Percentiles rank a stretch among this genome's conserved stretches.
These are phyloP conservation scores for Nannochloris sp. DNA, from an alignment of 139 green algal genomes.

Conservation along the genomic window DNA sequence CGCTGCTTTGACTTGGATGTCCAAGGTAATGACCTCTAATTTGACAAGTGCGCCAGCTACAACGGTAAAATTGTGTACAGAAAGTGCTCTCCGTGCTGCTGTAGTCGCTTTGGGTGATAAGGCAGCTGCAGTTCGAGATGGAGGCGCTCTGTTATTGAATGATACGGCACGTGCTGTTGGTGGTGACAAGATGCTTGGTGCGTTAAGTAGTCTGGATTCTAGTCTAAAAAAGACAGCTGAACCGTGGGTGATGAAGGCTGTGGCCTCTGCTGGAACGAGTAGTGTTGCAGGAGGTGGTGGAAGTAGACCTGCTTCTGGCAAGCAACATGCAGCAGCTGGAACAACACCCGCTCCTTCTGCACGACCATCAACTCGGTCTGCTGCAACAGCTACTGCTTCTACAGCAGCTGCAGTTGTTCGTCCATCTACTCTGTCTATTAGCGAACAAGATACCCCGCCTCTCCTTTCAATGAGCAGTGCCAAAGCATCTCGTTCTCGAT, in stretches of 20 bases:
- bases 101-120: constrained; percentile 60
- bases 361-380: not conserved
- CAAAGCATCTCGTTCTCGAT: not conserved
- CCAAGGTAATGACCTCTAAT: constrained; percentile 9
- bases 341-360: not conserved
- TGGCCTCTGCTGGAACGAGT: not conserved
- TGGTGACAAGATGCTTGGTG: constrained; percentile 6
- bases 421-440: not conserved
- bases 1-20: constrained; percentile 45
- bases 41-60: no score
- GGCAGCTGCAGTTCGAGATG: constrained; percentile 59
- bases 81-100: constrained; percentile 23
- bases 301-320: no score
- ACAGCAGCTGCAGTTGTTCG: not conserved
- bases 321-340: not conserved
- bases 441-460: not conserved
- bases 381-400: not conserved
- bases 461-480: not conserved
- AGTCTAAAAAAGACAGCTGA: not conserved
- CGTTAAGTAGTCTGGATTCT: constrained; percentile 1
- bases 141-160: constrained; percentile 37
- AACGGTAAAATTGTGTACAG: constrained; percentile 13
- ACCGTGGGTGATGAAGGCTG: not conserved
- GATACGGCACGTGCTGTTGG: not conserved
- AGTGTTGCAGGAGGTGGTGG: no score